A percentile compares a stretch with the other conserved stretches of the same genome.
These are phyloP conservation scores for Phytophthora foliorum DNA, from an alignment of 352 stramenopile species.

Conservation along the genomic window DNA sequence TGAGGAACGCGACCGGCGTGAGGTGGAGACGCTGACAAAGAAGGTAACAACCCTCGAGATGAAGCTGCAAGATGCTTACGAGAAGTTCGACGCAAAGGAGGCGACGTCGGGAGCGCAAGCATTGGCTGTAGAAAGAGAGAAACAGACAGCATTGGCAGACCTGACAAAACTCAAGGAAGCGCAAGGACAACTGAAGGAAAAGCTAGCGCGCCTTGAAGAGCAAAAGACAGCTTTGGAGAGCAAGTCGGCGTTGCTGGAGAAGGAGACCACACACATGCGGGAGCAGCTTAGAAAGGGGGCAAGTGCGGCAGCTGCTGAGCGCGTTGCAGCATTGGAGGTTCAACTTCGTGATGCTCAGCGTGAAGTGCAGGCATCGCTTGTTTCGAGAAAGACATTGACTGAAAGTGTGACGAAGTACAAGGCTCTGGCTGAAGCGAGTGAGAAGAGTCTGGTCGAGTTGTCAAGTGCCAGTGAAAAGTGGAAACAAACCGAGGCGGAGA, in stretches of 20 bases:
- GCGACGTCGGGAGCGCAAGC: constrained; percentile 52
- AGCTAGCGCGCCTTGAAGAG: constrained; percentile 62
- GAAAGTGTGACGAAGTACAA: constrained; percentile 81
- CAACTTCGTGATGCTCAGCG: constrained; percentile 69
- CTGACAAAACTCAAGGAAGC: constrained; percentile 52
- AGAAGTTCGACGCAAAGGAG: constrained; percentile 75
- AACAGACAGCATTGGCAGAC: constrained; percentile 56
- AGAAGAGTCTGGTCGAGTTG: constrained; percentile 73
- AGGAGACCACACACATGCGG: constrained; percentile 62
- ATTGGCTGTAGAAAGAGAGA: constrained; percentile 63
- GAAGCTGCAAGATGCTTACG: constrained; percentile 67
- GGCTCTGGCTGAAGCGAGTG: constrained; percentile 76
- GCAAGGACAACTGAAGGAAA: constrained; percentile 48
- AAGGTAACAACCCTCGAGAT: constrained; percentile 61
- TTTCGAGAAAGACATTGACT: constrained; percentile 68
- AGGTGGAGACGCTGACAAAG: constrained; percentile 55
- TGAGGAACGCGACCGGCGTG: constrained; percentile 65
- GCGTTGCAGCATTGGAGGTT: constrained; percentile 68
- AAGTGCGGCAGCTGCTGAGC: constrained; percentile 61
- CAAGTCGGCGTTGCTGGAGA: constrained; percentile 60
- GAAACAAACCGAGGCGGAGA: constrained; percentile 62
- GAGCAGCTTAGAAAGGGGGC: constrained; percentile 79
- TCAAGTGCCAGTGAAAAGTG: constrained; percentile 72
- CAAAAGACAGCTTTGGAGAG: constrained; percentile 53
- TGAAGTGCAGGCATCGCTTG: constrained; percentile 64